These are phyloP conservation scores for Misopates orontium DNA, from an alignment of 257 asterid genomes.

Conservation along the genomic window DNA sequence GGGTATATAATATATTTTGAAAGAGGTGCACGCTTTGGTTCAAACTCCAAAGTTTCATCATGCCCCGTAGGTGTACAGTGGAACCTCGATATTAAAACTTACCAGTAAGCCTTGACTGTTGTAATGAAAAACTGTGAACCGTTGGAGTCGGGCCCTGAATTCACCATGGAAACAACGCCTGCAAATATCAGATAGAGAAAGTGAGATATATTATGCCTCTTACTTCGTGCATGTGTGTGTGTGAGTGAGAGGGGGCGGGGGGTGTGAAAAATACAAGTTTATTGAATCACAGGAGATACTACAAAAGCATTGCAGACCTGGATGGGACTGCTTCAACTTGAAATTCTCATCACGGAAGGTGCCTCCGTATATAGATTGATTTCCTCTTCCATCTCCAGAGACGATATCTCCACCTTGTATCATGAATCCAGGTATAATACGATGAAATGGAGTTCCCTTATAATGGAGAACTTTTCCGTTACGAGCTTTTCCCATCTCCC, in stretches of 20 bases:
- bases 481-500: conserved; percentile 81
- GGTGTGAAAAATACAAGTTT: not conserved
- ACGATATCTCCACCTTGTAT: conserved; percentile 96
- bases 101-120: conserved; percentile 94
- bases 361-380: conserved; percentile 67
- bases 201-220: not conserved
- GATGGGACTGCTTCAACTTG: conserved; percentile 74
- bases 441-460: conserved; percentile 93
- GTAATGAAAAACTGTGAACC: conserved; percentile 97
- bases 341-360: conserved; percentile 84
- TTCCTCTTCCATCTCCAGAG: conserved; percentile 79
- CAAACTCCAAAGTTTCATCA: too few relatives aligned
- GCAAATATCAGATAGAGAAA: conserved; percentile 28
- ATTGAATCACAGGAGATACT: not conserved
- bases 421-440: conserved; percentile 97
- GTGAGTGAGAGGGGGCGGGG: conserved; percentile 4
- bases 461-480: conserved; percentile 76
- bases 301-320: conserved; percentile 45
- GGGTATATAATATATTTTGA: not conserved
- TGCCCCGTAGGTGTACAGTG: too few relatives aligned
- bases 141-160: conserved; percentile 91
- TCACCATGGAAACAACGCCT: conserved; percentile 88
- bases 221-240: not conserved
- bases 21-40: conserved; percentile 3
- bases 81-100: conserved; percentile 20